Evolutionary conservation across 1,284 basidiomycete genomes (phyloP).

Genomic region (Trametes hirsuta): DNA sequence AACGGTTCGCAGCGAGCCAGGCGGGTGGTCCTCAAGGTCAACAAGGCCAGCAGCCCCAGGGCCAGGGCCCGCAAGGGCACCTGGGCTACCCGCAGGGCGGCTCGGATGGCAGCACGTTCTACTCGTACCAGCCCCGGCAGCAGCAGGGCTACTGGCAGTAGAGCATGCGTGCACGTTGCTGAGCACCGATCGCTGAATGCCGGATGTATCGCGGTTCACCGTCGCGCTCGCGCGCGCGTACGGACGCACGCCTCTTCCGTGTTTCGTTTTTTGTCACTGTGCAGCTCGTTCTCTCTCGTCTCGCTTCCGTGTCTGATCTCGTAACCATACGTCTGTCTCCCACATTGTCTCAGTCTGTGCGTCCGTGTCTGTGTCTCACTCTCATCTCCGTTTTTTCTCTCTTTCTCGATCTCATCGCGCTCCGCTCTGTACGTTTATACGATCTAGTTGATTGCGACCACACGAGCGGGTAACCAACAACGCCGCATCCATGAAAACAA

Average conservation of each 20-base stretch:
- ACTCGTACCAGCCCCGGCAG: conserved; percentile 67
- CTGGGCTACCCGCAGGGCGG: conserved; percentile 67
- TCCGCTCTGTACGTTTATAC: conserved; percentile 23
- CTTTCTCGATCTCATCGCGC: neutral
- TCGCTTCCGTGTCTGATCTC: conserved; percentile 2
- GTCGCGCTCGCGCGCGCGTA: neutral
- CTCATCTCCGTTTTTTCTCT: conserved; percentile 29
- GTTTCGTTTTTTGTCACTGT: neutral
- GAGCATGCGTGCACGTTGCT: neutral
- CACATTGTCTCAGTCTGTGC: conserved; percentile 13
- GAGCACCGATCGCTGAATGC: neutral
- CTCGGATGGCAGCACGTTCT: conserved; percentile 61
- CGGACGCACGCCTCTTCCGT: neutral
- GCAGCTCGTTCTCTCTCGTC: conserved; percentile 10
- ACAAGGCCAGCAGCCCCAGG: conserved; percentile 46
- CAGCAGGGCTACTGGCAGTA: conserved; percentile 77
- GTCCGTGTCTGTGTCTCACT: conserved; percentile 23
- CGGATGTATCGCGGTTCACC: neutral
- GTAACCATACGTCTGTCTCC: conserved; percentile 8
- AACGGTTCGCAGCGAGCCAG: conserved; percentile 57
- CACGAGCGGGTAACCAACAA: conserved; percentile 13
- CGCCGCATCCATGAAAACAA: conserved; percentile 20
- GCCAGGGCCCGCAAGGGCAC: conserved; percentile 64
- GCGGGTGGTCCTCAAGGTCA: conserved; percentile 47
- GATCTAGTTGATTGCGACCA: conserved; percentile 17